Evolutionary conservation across 495 filamentous ascomycete genomes (phyloP), one percentile per base, ranked within the genome.

Genomic region (Aspergillus carlsbadensis): DNA sequence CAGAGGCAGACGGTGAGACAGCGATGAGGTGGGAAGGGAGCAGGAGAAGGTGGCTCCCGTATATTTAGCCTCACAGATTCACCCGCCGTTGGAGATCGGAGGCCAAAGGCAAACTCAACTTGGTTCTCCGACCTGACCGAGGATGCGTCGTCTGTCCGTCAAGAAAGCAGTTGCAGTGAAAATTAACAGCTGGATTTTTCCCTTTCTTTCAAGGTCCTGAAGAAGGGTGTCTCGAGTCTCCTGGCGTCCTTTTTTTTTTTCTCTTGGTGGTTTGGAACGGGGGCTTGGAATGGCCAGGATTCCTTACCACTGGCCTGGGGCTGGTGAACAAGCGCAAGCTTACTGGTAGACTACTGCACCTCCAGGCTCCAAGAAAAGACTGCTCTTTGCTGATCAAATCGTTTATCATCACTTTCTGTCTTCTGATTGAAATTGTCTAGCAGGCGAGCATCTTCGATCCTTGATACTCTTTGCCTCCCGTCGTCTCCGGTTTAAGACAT

Each of bases 1-100:
- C 34, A 57, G 24, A 47, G 29, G 51, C 40, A 52, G 45, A 18
- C 11, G 52, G 42, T 60, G 47, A 54, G 40, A 52, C 49, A 48
- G 45, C 31, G 33, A 42, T 17, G 24, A 49, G 34, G 7, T 5
- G 24, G 33, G 14, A 34, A 20, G 15, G 18, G 11, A 15, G 22
- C 34, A 33, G 34, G 41, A 52, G 48, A 24, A 17, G 39, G 43
- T 39, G 47, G 33, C 47, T 34, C 47, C 47, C 24, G 47, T 50
- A 50, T 50, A 24, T 50, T 50, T 49, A 49, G 46, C 17, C 35
- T 15, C 46, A 14, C n/a, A 39, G 10, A 10, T 50, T 37, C 13
- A 39, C 20, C 47, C 47, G 34, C 24, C 33, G 46, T 49, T 31
- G 7, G 15, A 26, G 31, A 33, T 14, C 7, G 26, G 43, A 49